phyloP scores from a whole-genome alignment of 2,329 filamentous ascomycete species.

The Colletotrichum destructivum region DNA sequence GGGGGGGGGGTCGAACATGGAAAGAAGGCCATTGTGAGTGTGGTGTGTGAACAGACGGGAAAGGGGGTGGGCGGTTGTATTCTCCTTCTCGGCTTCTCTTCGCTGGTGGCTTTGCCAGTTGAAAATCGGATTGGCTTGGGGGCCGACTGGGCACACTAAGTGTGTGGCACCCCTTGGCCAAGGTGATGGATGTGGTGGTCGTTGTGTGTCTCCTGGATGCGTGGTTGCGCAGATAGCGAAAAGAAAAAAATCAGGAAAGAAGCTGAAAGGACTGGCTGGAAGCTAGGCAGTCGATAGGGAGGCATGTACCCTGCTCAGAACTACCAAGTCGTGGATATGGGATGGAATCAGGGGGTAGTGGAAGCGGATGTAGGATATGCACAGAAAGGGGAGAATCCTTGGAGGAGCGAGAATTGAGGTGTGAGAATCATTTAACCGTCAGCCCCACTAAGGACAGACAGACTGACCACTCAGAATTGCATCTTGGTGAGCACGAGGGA shows the following conservation, averaged over 20 bases:
- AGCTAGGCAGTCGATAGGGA: constrained; percentile 2
- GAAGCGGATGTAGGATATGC: constrained; percentile 31
- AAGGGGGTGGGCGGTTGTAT: constrained; percentile 22
- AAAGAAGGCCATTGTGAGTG: constrained; percentile 26
- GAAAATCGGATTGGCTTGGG: constrained; percentile 30
- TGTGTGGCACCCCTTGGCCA: constrained; percentile 32
- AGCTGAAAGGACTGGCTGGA: constrained; percentile 24
- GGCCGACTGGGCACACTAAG: constrained; percentile 22
- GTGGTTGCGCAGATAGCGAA: constrained; percentile 25
- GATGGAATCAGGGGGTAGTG: constrained; percentile 29
- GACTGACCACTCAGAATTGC: constrained; percentile 19
- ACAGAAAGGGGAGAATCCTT: constrained; percentile 32
- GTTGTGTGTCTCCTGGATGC: constrained; percentile 3
- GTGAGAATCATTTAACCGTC: constrained; percentile 25
- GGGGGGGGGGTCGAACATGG: constrained; percentile 33
- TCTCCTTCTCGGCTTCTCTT: constrained; percentile 18
- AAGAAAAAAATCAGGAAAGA: constrained; percentile 16
- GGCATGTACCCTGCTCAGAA: neutral
- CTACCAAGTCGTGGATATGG: constrained; percentile 4
- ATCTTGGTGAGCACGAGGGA: neutral
- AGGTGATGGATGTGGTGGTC: constrained; percentile 22
- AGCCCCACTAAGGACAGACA: neutral
- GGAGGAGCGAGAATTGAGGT: constrained; percentile 5
- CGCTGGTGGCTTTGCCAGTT: constrained; percentile 32
- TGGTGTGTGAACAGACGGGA: constrained; percentile 29